Base-by-base conservation (phyloP, 345 rosid species). In the Isatis tinctoria region DNA sequence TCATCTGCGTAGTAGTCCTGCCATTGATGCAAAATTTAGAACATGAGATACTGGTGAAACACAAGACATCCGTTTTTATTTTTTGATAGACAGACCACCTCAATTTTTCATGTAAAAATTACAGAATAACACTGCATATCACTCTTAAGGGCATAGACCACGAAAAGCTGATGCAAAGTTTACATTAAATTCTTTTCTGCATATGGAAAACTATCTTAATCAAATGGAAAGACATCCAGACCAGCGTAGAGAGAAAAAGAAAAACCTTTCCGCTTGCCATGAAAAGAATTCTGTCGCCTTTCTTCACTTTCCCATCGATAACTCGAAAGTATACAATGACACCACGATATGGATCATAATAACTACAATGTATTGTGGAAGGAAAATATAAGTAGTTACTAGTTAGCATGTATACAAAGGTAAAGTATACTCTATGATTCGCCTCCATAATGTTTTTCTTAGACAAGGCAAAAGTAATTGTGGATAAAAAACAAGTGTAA, bases 321-420 rank as follows among this genome's bases (percentile, higher is more conserved):
- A 91, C 92, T 81, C 99, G 93, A 74, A 91, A 91, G 82, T 95
- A 95, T 51, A 88, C 99, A 70, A 95, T 84, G 67, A 95, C 99
- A 78, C 99, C 99, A 10, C 99, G 96, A 73, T 95, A 95, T 56
- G 96, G 91, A 88, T 95, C 99, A 66, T 94, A 94, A 75, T 94
- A 94, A 81, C 97, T 94, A 93, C 76, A 73, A 67, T 64, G 64
- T 20, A 67, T 63, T 0, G 67, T 36, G 47, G 67, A 64, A 24
- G 12, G 54, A 56, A 13, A 63, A 4, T 45, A 30, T 53, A 17
- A 53, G 71, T 56, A 64, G 45, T 35, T 70, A 53, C 66, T 56
- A 64, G 45, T 35, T 70, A 10, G 8, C 56, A 43, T 32, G 12
- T 60, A 12, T 37, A 28, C 13, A 14, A 35, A 35, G 37, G 37